Evolutionary conservation across 768 basidiomycete genomes (phyloP).

Genomic region (Naganishia antarctica): DNA sequence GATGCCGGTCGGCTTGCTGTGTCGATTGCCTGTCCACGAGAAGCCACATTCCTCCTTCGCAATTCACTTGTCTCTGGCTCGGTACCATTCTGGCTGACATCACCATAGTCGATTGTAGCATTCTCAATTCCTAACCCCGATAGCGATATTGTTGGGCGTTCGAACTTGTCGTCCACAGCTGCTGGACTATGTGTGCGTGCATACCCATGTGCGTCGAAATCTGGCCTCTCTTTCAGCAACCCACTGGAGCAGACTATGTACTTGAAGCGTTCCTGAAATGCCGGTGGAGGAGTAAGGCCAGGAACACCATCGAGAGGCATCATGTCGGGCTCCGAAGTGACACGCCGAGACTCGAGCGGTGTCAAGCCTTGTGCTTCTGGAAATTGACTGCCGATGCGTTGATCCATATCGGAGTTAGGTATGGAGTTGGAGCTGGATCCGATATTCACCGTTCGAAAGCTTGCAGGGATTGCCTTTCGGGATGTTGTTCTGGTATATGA

Average conservation of each 20-base stretch:
- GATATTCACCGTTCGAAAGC: background rate
- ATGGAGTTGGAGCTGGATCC: too few species aligned
- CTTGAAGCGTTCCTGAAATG: slow-evolving; percentile 44
- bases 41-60: background rate
- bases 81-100: too few species aligned
- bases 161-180: too few species aligned
- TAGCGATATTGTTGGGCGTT: background rate
- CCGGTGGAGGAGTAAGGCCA: slow-evolving; percentile 21
- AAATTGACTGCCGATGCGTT: background rate
- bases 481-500: background rate
- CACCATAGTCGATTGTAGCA: background rate
- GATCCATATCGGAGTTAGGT: too few species aligned
- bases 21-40: background rate
- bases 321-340: slow-evolving; percentile 1
- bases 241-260: slow-evolving; percentile 43
- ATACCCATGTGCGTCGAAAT: slow-evolving; percentile 8
- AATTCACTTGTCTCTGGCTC: background rate
- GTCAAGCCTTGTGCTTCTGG: background rate
- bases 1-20: background rate
- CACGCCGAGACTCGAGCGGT: slow-evolving; percentile 3
- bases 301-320: background rate
- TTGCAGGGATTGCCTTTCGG: background rate
- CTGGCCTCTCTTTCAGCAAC: slow-evolving; percentile 37
- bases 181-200: too few species aligned
- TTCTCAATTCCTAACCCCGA: background rate